Conservation (phyloP, 768 basidiomycete genomes). For the Russula emetica region DNA sequence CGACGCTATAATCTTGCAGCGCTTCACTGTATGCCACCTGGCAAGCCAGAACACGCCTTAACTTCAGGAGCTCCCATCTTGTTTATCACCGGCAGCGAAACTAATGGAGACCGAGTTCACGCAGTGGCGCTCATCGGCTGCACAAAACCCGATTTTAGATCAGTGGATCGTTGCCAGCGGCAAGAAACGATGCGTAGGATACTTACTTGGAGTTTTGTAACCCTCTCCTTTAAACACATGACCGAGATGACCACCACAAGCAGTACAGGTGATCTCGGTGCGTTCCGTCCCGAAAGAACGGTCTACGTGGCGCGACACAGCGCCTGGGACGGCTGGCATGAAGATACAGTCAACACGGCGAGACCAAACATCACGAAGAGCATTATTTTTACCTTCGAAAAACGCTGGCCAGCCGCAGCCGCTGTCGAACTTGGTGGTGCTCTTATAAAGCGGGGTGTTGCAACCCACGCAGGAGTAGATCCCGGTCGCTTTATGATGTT, state of each 20-base stretch:
- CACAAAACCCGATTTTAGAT: neutral
- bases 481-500: slow-evolving; percentile 61
- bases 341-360: neutral
- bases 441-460: slow-evolving; percentile 79
- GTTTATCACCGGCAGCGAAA: slow-evolving; percentile 51
- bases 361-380: neutral
- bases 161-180: neutral
- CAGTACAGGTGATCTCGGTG: slow-evolving; percentile 84
- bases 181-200: neutral
- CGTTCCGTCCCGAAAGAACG: slow-evolving; percentile 58
- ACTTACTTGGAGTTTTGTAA: slow-evolving; percentile 64
- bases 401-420: slow-evolving; percentile 99
- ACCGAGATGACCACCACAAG: slow-evolving; percentile 90
- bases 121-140: slow-evolving; percentile 82
- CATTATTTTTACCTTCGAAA: slow-evolving; percentile 64
- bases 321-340: slow-evolving; percentile 75
- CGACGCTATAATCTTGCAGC: too few relatives aligned
- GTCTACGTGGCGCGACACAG: slow-evolving; percentile 77
- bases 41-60: slow-evolving; percentile 6
- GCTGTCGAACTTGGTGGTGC: slow-evolving; percentile 84
- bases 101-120: slow-evolving; percentile 86
- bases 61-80: neutral
- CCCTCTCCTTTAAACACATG: slow-evolving; percentile 96
- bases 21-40: slow-evolving; percentile 3
- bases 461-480: slow-evolving; percentile 79